Conservation (phyloP, 441 rosid species). For the Gossypium trilobum region DNA sequence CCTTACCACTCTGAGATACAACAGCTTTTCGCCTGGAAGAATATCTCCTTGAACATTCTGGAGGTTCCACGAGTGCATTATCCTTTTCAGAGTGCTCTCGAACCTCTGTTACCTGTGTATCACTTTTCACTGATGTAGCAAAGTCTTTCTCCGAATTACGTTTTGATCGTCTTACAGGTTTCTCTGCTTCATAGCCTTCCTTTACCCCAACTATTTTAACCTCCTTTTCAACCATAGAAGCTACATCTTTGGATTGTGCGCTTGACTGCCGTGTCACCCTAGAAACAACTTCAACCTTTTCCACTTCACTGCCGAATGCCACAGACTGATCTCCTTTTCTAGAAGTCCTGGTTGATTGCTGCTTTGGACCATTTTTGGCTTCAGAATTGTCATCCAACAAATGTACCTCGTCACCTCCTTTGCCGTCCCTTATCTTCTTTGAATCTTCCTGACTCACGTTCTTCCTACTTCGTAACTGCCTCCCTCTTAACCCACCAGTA, state of each 20-base stretch:
- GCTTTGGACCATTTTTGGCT: conserved; percentile 1
- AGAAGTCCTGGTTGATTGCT: background rate
- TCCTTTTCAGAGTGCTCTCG: conserved; percentile 9
- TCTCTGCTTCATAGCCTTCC: conserved; percentile 1
- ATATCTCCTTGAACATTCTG: conserved; percentile 10
- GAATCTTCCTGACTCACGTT: conserved; percentile 5
- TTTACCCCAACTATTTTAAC: background rate
- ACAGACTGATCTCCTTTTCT: background rate
- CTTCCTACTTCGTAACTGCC: conserved; percentile 25
- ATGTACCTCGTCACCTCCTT: background rate
- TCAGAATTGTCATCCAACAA: background rate
- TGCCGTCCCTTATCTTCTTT: background rate
- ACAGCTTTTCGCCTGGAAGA: conserved; percentile 19
- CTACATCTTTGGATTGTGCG: conserved; percentile 1
- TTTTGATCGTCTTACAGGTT: conserved; percentile 15
- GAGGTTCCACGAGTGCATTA: conserved; percentile 8
- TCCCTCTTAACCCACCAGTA: background rate
- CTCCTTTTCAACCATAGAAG: background rate
- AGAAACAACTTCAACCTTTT: conserved; percentile 8
- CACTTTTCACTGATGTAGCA: background rate
- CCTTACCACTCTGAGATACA: conserved; percentile 6
- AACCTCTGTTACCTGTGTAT: background rate
- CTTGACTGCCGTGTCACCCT: conserved; percentile 20
- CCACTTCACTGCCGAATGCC: background rate
- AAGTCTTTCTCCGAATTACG: conserved; percentile 8